phyloP scores from a whole-genome alignment of 176 grass and related monocot genomes.

The Alloteropsis semialata region DNA sequence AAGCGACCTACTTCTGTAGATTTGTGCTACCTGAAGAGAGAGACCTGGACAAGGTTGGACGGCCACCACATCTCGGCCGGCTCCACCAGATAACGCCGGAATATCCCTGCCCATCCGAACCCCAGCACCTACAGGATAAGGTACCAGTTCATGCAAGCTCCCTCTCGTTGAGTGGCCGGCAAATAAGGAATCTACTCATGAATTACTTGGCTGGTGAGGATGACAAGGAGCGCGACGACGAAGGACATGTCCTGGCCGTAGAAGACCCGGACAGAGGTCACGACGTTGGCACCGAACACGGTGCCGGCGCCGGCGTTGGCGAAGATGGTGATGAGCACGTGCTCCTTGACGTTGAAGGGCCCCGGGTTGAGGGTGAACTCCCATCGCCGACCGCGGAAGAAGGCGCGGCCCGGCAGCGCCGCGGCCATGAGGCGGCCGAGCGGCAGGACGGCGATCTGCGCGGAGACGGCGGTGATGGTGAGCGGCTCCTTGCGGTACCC shows the following conservation, averaged over 20 bases:
- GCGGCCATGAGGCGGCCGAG: slow-evolving; percentile 67
- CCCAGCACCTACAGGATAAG: slow-evolving; percentile 47
- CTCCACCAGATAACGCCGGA: slow-evolving; percentile 81
- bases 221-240: slow-evolving; percentile 72
- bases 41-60: slow-evolving; percentile 84
- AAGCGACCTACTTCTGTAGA: neutral
- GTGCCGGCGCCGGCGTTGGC: slow-evolving; percentile 84
- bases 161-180: neutral
- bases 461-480: slow-evolving; percentile 70
- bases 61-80: slow-evolving; percentile 92
- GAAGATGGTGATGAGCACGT: slow-evolving; percentile 91
- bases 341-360: slow-evolving; percentile 87
- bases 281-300: slow-evolving; percentile 66
- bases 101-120: slow-evolving; percentile 80
- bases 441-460: slow-evolving; percentile 83
- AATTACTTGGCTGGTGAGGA: slow-evolving; percentile 75
- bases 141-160: neutral
- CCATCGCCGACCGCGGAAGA: slow-evolving; percentile 47
- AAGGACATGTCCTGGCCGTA: slow-evolving; percentile 75
- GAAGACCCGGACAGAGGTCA: slow-evolving; percentile 79
- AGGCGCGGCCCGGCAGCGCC: slow-evolving; percentile 27
- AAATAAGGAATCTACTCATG: neutral
- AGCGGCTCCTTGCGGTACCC: slow-evolving; percentile 89
- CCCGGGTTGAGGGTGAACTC: slow-evolving; percentile 85
- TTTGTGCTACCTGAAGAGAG: slow-evolving; percentile 66